phyloP scores from a whole-genome alignment of 768 basidiomycete genomes.

The Steccherinum ochraceum region DNA sequence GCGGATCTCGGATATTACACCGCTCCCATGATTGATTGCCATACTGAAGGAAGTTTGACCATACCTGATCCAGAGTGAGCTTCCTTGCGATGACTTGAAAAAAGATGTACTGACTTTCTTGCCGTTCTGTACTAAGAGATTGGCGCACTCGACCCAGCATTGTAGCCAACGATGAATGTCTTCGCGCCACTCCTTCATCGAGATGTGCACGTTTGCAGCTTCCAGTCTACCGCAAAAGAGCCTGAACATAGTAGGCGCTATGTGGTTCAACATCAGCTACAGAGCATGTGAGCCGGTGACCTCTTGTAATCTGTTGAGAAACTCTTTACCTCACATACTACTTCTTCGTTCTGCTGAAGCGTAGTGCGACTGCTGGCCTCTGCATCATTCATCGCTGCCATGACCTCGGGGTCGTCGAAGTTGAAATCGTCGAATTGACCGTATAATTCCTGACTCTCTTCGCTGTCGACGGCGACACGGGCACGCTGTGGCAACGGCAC shows the following conservation, averaged over 20 bases:
- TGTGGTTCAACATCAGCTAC: constrained; percentile 42
- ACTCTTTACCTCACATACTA: constrained; percentile 42
- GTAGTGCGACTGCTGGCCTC: constrained; percentile 15
- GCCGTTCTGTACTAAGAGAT: constrained; percentile 49
- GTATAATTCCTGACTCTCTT: constrained; percentile 77
- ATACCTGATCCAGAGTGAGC: constrained; percentile 37
- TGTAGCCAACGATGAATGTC: constrained; percentile 56
- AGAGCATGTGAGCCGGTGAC: not conserved
- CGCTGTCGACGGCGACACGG: constrained; percentile 15
- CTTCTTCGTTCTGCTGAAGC: constrained; percentile 36
- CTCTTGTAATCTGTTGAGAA: not conserved
- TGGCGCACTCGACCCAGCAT: constrained; percentile 70
- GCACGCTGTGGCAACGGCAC: constrained; percentile 38
- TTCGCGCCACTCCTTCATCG: constrained; percentile 8
- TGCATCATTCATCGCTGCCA: constrained; percentile 49
- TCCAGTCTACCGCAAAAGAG: constrained; percentile 43
- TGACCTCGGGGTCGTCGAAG: constrained; percentile 47
- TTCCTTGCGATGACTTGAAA: not conserved
- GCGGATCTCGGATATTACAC: constrained; percentile 35
- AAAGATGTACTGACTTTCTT: constrained; percentile 28
- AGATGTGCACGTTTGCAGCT: constrained; percentile 13
- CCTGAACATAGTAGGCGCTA: constrained; percentile 50
- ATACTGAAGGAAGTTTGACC: constrained; percentile 50
- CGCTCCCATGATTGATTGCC: constrained; percentile 50
- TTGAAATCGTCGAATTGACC: constrained; percentile 38